Evolutionary conservation across 192 early-diverging fungal species (phyloP).

Genomic region (Gonapodya prolifera): DNA sequence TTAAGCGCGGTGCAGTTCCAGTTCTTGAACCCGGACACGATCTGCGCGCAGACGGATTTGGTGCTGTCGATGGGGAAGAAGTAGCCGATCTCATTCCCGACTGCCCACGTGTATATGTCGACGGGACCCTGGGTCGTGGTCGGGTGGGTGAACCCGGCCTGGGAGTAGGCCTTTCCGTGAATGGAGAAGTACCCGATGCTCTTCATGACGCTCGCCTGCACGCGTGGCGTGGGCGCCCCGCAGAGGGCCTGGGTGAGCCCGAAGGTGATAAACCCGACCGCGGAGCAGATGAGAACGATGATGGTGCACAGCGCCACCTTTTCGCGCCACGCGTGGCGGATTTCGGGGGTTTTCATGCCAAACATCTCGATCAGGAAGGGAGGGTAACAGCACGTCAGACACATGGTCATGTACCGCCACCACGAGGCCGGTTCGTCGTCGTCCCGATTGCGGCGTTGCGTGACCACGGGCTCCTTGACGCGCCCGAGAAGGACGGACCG

Average conservation of each 20-base stretch:
- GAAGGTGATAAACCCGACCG: slow-evolving; percentile 80
- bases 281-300: slow-evolving; percentile 64
- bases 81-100: background rate
- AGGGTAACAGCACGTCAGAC: background rate
- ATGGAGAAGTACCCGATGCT: background rate
- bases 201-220: background rate
- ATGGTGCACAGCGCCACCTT: slow-evolving; percentile 86
- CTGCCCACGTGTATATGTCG: background rate
- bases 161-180: background rate
- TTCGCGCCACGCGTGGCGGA: slow-evolving; percentile 87
- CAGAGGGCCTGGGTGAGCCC: slow-evolving; percentile 30
- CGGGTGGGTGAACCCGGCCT: background rate
- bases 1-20: background rate
- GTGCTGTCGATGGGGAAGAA: background rate
- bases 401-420: background rate
- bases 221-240: background rate
- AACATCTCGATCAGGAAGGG: background rate
- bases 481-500: no score
- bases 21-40: background rate
- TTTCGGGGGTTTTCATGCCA: background rate
- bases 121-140: background rate
- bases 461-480: no score
- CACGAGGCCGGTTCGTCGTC: no score
- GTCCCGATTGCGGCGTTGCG: no score
- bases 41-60: background rate